Evolutionary conservation across 129 eudicot species (phyloP), one percentile per base, ranked within the genome.

Genomic region (Oenanthe sinensis): DNA sequence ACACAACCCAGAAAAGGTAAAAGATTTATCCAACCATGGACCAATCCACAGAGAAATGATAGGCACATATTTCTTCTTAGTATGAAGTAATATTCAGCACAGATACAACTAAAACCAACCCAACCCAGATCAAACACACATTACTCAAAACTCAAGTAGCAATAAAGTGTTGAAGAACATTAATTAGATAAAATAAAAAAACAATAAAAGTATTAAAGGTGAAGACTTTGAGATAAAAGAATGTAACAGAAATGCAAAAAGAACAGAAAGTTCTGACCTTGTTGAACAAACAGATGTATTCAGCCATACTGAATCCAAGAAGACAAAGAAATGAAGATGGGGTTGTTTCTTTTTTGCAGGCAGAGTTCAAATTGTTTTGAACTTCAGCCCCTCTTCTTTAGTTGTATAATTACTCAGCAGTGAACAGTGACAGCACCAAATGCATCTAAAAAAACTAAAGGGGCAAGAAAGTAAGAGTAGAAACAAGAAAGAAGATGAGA

Each of bases 251-350:
- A 43, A 52, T 20, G 40, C 4, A 0, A 19, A 78, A 75, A n/a
- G 52, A 70, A 48, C n/a, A 44, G 39, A 72, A 72, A 72, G 28
- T 9, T 72, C 82, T 60, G 5, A 85, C 90, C 88, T 87, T 87
- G 60, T 75, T 79, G 77, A 79, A 80, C 24, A 82, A 24, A 75
- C 90, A 84, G 30, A 85, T 77, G 49, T 74, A 83, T 75, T 87
- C 90, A 45, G 86, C 90, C 90, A 87, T 87, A 79, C 33, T 58
- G 36, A 36, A 26, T 40, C 28, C 47, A 75, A 47, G 43, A 12
- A 39, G 70, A 40, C 14, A 13, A 39, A 58, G 73, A 75, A 28
- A 10, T 26, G 72, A 30, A 67, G 22, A 67, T 26, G 72, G 72
- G 72, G 46, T 28, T 10, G 39, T 20, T 55, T 74, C 9, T n/a